Base-by-base conservation (phyloP, 2,329 filamentous ascomycete genomes). In the Didymella pinodella region DNA sequence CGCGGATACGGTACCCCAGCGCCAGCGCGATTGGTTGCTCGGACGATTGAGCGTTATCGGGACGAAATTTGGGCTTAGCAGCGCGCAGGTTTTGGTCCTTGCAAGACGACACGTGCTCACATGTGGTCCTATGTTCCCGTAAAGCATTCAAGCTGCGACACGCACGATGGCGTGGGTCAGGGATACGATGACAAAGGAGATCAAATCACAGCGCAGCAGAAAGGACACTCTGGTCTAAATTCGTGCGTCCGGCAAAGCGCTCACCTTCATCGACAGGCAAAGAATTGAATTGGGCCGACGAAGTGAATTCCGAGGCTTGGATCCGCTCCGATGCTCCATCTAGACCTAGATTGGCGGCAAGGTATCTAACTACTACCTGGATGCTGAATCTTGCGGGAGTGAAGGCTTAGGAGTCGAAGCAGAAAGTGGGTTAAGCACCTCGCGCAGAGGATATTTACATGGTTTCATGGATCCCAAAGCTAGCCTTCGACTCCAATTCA, bases 1-100 rank as follows among this genome's bases (percentile, higher is more conserved):
- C 38, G 72, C 77, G 0, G 74, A 77, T 29, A 74, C 68, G 0
- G 67, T 79, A 6, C 68, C 76, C 1, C 69, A 74, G 48, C 61
- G 61, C 7, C 77, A 79, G 54, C 68, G 72, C 18, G 67, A 74
- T 32, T 79, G 77, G 77, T 57, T 79, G 2, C 63, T 67, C 1
- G 72, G 73, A 16, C 68, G 76, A 16, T 62, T 79, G n/a, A 68
- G 66, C 12, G 63, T 71, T 29, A 78, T 79, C 22, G 77, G 76
- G 0, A 71, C 61, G 0, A 68, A 66, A 58, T 80, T 77, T 59
- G 77, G 77, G 3, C 64, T 79, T 16, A 74, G 64, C 43, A 70
- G 66, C 51, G 73, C 72, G 1, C 75, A 77, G 54, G 69, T 78
- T 3, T 54, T 77, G 16, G 70, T 75, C 0, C 59, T 77, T 20